These are phyloP conservation scores for Fusarium tricinctum DNA, from an alignment of 2,329 filamentous ascomycete genomes.

Conservation along the genomic window DNA sequence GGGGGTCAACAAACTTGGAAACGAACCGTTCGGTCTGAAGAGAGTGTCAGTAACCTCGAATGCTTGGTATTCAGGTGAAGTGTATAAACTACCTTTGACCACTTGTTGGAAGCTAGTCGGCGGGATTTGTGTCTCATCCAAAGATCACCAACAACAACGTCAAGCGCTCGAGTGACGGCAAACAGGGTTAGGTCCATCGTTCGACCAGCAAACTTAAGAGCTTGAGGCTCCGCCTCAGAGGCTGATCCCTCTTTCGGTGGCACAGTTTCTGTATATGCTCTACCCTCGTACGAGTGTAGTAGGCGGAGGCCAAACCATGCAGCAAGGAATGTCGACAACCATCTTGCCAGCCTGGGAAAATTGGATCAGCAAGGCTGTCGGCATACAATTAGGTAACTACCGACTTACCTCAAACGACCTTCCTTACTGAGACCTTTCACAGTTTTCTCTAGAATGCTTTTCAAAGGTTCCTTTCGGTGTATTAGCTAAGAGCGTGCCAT, in stretches of 20 bases:
- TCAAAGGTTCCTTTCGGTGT: slow-evolving; percentile 49
- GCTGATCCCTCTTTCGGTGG: slow-evolving; percentile 50
- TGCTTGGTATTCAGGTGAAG: neutral
- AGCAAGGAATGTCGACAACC: slow-evolving; percentile 70
- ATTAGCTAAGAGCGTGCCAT: slow-evolving; percentile 31
- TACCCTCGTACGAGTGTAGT: slow-evolving; percentile 68
- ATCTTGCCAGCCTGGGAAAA: slow-evolving; percentile 65
- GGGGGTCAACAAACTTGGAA: slow-evolving; percentile 68
- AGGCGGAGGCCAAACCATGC: slow-evolving; percentile 70
- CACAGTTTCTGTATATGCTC: slow-evolving; percentile 59
- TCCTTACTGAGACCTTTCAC: slow-evolving; percentile 45
- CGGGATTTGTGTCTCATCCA: slow-evolving; percentile 69
- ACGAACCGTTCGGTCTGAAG: slow-evolving; percentile 53
- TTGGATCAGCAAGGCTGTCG: slow-evolving; percentile 24
- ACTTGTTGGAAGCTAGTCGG: slow-evolving; percentile 60
- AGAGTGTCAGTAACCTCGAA: slow-evolving; percentile 29
- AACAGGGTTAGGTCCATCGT: slow-evolving; percentile 90
- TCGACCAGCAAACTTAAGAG: slow-evolving; percentile 69
- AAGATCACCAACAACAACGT: slow-evolving; percentile 75
- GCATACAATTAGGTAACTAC: slow-evolving; percentile 5
- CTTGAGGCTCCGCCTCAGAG: slow-evolving; percentile 46
- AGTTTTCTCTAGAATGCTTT: slow-evolving; percentile 48
- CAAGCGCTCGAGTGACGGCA: slow-evolving; percentile 77
- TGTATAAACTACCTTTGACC: slow-evolving; percentile 59
- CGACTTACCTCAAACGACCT: slow-evolving; percentile 49